Evolutionary conservation across 2,329 filamentous ascomycete species (phyloP).

Genomic region (Podosphaera xanthii): DNA sequence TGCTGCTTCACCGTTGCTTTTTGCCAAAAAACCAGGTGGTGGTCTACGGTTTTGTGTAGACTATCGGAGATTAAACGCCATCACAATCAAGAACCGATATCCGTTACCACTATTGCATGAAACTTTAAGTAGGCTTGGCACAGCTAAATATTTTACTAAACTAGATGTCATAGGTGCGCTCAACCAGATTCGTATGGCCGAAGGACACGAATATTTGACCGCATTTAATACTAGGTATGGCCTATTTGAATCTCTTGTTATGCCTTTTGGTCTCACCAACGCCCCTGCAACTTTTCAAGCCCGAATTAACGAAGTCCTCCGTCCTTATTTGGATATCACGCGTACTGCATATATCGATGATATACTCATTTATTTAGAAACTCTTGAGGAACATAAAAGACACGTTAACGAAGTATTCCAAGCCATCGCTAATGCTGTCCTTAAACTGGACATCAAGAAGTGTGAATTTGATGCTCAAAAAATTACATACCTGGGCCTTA

Average conservation of each 20-base stretch:
- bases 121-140: neutral
- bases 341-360: neutral
- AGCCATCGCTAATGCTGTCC: neutral
- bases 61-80: neutral
- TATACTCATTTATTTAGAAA: neutral
- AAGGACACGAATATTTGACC: neutral
- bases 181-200: neutral
- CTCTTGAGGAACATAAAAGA: neutral
- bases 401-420: neutral
- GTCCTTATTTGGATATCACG: neutral
- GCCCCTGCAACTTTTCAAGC: neutral
- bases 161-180: neutral
- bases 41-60: neutral
- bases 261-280: neutral
- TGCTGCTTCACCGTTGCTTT: neutral
- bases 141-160: constrained; percentile 1
- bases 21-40: neutral
- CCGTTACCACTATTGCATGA: neutral
- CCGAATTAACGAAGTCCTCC: neutral
- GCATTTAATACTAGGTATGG: neutral
- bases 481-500: too few species aligned
- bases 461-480: neutral
- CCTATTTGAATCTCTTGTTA: neutral
- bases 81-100: neutral
- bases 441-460: constrained; percentile 1